These are phyloP conservation scores for Trypanosoma boissoni DNA, from an alignment of 208 protist genomes.

Conservation along the genomic window DNA sequence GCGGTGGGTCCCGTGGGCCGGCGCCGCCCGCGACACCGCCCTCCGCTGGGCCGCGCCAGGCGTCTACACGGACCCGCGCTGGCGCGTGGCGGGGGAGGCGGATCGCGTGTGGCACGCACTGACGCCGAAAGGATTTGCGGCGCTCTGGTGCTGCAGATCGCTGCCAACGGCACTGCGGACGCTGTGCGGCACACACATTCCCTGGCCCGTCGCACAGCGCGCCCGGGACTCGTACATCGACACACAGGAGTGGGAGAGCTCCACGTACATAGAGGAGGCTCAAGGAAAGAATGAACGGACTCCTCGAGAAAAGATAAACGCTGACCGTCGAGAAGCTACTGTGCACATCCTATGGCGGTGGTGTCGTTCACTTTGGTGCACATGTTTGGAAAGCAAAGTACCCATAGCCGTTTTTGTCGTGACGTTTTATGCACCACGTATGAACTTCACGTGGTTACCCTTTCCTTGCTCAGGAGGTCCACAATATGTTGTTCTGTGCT, in stretches of 20 bases:
- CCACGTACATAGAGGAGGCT: too few species aligned
- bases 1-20: slow-evolving; percentile 19
- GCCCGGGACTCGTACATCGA: too few species aligned
- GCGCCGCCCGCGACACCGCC: neutral
- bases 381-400: slow-evolving; percentile 5
- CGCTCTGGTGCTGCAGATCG: slow-evolving; percentile 16
- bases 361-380: neutral
- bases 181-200: neutral
- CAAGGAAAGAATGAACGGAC: too few species aligned
- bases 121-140: slow-evolving; percentile 23
- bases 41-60: neutral
- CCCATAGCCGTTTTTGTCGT: slow-evolving; percentile 6
- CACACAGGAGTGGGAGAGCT: too few species aligned
- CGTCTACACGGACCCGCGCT: slow-evolving; percentile 4
- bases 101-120: slow-evolving; percentile 23
- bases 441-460: slow-evolving; percentile 19
- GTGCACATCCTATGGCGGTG: neutral
- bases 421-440: slow-evolving; percentile 4
- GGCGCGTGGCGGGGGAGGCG: slow-evolving; percentile 1
- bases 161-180: neutral
- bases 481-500: slow-evolving; percentile 22
- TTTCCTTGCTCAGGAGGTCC: slow-evolving; percentile 19
- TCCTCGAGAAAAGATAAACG: too few species aligned
- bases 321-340: too few species aligned
- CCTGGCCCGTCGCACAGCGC: neutral